phyloP scores from a whole-genome alignment of 2,329 filamentous ascomycete species.

The Gliomastix tumulicola region DNA sequence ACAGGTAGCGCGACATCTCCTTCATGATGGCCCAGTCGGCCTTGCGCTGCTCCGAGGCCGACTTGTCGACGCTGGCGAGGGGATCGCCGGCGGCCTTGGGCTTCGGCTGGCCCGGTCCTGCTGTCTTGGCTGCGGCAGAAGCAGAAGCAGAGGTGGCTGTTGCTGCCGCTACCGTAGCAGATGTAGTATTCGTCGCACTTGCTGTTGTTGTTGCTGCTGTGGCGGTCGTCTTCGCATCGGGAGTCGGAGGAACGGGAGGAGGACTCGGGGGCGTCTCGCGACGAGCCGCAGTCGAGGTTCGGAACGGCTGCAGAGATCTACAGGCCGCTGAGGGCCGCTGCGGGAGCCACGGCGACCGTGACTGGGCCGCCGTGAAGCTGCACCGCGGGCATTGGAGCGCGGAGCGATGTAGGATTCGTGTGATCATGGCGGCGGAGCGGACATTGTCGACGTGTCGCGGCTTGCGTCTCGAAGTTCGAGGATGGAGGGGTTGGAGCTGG shows the following conservation, averaged over 20 bases:
- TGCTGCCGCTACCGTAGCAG: too few species aligned
- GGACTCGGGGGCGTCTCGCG: constrained; percentile 13
- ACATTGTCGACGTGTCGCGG: too few species aligned
- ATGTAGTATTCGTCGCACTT: constrained; percentile 8
- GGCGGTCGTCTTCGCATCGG: constrained; percentile 5
- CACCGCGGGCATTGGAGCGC: constrained; percentile 21
- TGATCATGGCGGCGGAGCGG: constrained; percentile 30
- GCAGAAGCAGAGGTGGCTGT: too few species aligned
- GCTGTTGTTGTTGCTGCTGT: background rate
- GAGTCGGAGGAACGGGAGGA: constrained; percentile 5
- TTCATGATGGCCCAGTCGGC: constrained; percentile 98
- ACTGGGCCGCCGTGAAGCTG: constrained; percentile 14
- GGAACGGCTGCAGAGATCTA: constrained; percentile 19
- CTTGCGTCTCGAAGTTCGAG: too few species aligned
- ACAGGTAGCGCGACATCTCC: constrained; percentile 93
- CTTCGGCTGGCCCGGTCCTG: constrained; percentile 4
- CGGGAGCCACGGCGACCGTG: constrained; percentile 18
- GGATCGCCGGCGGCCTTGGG: constrained; percentile 16
- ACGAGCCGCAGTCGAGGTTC: constrained; percentile 19
- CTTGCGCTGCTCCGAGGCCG: constrained; percentile 82
- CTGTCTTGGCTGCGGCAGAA: background rate
- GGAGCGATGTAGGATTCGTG: constrained; percentile 23
- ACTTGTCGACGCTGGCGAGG: constrained; percentile 29
- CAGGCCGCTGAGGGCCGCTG: constrained; percentile 14
- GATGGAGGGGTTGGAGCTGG: too few species aligned